These are phyloP conservation scores for Pseudozyma thailandica DNA, from an alignment of 1,284 basidiomycete genomes.

Conservation along the genomic window DNA sequence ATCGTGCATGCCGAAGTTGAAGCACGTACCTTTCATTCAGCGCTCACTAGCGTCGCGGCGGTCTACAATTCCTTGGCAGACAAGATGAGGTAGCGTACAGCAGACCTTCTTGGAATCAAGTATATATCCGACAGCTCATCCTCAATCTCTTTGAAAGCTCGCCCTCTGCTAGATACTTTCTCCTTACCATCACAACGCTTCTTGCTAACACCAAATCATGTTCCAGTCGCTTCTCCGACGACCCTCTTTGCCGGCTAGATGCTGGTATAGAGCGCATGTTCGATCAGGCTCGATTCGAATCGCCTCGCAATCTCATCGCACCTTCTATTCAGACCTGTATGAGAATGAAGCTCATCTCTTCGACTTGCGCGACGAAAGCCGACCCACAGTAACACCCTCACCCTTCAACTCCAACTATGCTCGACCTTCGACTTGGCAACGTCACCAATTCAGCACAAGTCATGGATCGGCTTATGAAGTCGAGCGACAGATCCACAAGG, in stretches of 20 bases:
- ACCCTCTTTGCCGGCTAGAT: slow-evolving; percentile 6
- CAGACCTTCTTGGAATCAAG: too few relatives aligned
- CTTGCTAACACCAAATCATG: not conserved
- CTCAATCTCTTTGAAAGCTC: too few relatives aligned
- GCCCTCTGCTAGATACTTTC: too few relatives aligned
- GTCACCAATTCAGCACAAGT: slow-evolving; percentile 23
- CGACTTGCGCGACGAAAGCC: slow-evolving; percentile 26
- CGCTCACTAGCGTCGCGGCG: too few relatives aligned
- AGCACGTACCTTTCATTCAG: too few relatives aligned
- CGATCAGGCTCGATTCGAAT: slow-evolving; percentile 11
- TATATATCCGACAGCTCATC: not conserved
- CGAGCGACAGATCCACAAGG: slow-evolving; percentile 40
- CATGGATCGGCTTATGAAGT: slow-evolving; percentile 30
- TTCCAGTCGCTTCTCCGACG: slow-evolving; percentile 4
- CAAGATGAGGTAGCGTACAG: too few relatives aligned
- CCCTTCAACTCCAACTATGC: slow-evolving; percentile 10
- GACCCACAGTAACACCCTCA: slow-evolving; percentile 15
- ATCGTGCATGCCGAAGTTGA: too few relatives aligned
- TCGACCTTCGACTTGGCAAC: slow-evolving; percentile 13
- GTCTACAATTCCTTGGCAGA: too few relatives aligned
- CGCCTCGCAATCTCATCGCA: slow-evolving; percentile 7
- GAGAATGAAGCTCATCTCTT: slow-evolving; percentile 45
- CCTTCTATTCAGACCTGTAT: slow-evolving; percentile 41
- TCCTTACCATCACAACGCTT: too few relatives aligned
- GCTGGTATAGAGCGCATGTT: slow-evolving; percentile 2